Evolutionary conservation across 768 basidiomycete species (phyloP), one percentile per base, ranked within the genome.

Genomic region (Collybia sordida): DNA sequence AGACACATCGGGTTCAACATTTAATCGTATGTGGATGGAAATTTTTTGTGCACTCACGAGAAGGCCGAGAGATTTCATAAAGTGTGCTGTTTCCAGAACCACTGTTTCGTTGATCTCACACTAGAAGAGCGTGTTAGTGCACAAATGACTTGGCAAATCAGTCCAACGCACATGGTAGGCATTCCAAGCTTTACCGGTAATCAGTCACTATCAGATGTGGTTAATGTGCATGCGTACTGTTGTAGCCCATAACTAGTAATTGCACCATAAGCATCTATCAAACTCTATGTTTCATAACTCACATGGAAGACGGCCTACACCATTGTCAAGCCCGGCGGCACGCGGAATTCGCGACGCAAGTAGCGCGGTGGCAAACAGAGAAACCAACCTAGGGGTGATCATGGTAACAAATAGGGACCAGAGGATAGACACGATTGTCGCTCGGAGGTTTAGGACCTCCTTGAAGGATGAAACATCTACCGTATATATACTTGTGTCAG

Each of bases 51-150:
- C 12, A 58, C 64, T 23, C 47, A 78, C 83, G 53, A 66, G 62
- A 42, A 85, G 75, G 3, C 83, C 82, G n/a, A 83, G 69, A n/a
- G 72, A 72, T 58, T 78, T 78, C 71, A 85, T 75, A 39, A 78
- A 55, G 9, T 74, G 57, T 1, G 83, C 80, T 0, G 76, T 79
- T 48, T 73, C 63, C 23, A 83, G 59, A 22, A 85, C 64, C 21
- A 82, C 64, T 18, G 68, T 61, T 56, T 84, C 79, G 53, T 82
- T 66, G 56, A 86, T 84, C 57, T 77, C 70, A 60, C 84, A 85
- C 82, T 85, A 60, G 6, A 24, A 55, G 75, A 36, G 15, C 2
- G 23, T 34, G 36, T 12, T 12, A 47, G 38, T 44, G 23, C 35
- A 43, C 23, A 28, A 15, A 21, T n/a, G 7, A 5, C 21, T 34